phyloP scores from a whole-genome alignment of 1,284 basidiomycete species.

The Malassezia slooffiae region DNA sequence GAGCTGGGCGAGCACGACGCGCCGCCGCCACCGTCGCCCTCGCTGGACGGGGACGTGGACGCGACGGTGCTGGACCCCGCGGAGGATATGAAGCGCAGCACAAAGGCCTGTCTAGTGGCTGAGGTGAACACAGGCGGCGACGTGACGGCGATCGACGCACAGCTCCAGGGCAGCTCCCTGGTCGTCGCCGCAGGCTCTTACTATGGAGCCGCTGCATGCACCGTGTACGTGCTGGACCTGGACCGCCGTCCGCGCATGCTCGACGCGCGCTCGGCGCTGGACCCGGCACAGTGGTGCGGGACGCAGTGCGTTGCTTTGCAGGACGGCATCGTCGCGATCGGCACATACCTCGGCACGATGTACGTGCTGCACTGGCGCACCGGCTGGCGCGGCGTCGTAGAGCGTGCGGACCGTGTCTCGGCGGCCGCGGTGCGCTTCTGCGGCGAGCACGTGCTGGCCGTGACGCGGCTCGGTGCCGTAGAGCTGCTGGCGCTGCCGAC shows the following conservation, averaged over 20 bases:
- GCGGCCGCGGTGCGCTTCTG: constrained; percentile 14
- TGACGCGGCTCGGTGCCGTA: constrained; percentile 11
- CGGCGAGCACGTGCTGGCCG: constrained; percentile 5
- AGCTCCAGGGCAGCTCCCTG: constrained; percentile 4
- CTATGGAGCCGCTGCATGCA: constrained; percentile 12
- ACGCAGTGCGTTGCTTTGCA: constrained; percentile 18
- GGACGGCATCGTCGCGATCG: constrained; percentile 13
- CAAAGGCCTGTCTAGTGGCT: constrained; percentile 13
- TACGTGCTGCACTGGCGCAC: constrained; percentile 15
- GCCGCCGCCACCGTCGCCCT: neutral
- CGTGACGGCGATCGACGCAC: constrained; percentile 16
- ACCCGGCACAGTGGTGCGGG: constrained; percentile 19
- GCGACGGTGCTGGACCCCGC: neutral
- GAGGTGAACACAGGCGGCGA: constrained; percentile 21
- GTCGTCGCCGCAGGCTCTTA: constrained; percentile 18
- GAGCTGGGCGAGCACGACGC: neutral
- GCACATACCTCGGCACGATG: constrained; percentile 15
- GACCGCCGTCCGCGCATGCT: constrained; percentile 7
- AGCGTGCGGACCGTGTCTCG: constrained; percentile 10
- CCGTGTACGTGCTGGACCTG: constrained; percentile 18
- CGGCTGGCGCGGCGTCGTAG: constrained; percentile 10
- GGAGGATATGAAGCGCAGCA: constrained; percentile 4
- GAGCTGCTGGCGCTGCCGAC: too few species aligned
- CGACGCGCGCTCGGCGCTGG: constrained; percentile 12
- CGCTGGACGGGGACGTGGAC: neutral